Base-by-base conservation (phyloP, 345 rosid genomes). In the Camelina neglecta region DNA sequence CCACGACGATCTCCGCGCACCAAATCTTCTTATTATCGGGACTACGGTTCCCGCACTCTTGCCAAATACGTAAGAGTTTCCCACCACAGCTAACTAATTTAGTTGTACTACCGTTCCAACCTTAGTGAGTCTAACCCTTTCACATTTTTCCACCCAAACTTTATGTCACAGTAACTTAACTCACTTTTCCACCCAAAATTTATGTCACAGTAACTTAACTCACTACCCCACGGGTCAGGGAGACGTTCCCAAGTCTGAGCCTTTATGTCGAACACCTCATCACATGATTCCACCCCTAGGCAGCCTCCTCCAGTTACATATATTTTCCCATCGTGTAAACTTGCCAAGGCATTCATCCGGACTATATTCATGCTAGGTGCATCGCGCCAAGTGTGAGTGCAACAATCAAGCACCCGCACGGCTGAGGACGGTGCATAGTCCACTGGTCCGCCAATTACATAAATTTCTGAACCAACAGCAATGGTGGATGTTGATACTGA, bases 171-270 rank as follows among this genome's bases (percentile, higher is more conserved):
- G 2, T 13, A 5, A 45, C 38, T 6, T 15, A 7, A 5, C 38
- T 35, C 38, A 29, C 4, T 8, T n/a, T n/a, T n/a, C n/a, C n/a
- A n/a, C n/a, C n/a, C n/a, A n/a, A n/a, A n/a, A n/a, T 11, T 11
- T 11, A 20, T 51, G 3, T 44, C 16, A 45, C 18, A 0, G 2
- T 13, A 5, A 45, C 38, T 6, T 15, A 7, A 5, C 38, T 35
- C 38, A 29, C 4, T 8, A 24, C 13, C 13, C 2, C 9, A 1
- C 1, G 53, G 53, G 26, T 42, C 21, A 4, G 38, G 13, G 4
- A 63, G 67, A 21, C 4, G 15, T 64, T 64, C 41, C 55, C 68
- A 64, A 24, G 55, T 26, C 41, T 64, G 68, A 64, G 68, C 47
- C 54, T 64, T 64, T 26, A 1, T 45, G 23, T 64, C 55, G 15